These are phyloP conservation scores for Phytophthora rubi DNA, from an alignment of 352 stramenopile species.

Conservation along the genomic window DNA sequence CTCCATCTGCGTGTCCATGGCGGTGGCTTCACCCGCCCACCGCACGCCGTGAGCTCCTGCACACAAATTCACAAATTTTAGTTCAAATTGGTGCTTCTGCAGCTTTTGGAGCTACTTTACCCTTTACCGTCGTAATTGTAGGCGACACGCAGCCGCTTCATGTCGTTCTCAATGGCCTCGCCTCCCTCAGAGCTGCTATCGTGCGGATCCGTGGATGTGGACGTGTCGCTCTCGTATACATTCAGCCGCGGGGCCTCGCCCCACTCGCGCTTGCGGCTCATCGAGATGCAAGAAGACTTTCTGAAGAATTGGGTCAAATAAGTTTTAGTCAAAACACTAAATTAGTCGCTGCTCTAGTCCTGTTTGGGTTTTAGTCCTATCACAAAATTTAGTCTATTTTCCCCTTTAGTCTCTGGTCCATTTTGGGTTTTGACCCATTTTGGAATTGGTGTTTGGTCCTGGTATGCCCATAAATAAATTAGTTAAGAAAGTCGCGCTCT, in stretches of 20 bases:
- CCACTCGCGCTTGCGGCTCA: conserved; percentile 31
- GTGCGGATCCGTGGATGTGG: conserved; percentile 20
- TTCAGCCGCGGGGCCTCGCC: conserved; percentile 1
- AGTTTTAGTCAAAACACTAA: neutral
- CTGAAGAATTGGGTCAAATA: neutral
- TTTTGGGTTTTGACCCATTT: neutral
- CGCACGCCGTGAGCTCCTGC: conserved; percentile 26
- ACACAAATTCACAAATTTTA: neutral
- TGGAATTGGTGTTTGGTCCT: too few species aligned
- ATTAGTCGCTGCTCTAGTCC: neutral
- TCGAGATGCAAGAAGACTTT: conserved; percentile 4
- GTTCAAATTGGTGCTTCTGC: neutral
- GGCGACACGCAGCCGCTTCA: conserved; percentile 78
- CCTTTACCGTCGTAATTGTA: conserved; percentile 59
- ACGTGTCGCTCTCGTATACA: conserved; percentile 30
- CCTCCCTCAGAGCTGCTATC: conserved; percentile 32
- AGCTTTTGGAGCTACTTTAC: neutral
- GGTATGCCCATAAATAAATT: too few species aligned
- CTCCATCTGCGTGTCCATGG: conserved; percentile 35
- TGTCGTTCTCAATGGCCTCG: conserved; percentile 68
- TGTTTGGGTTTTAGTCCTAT: too few species aligned
- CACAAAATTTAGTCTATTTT: too few species aligned
- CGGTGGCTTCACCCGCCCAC: conserved; percentile 32
- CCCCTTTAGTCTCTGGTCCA: neutral
- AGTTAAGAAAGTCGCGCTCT: neutral